Evolutionary conservation across 192 early-diverging fungal species (phyloP), one percentile per base, ranked within the genome.

Genomic region (Coemansia sp.): DNA sequence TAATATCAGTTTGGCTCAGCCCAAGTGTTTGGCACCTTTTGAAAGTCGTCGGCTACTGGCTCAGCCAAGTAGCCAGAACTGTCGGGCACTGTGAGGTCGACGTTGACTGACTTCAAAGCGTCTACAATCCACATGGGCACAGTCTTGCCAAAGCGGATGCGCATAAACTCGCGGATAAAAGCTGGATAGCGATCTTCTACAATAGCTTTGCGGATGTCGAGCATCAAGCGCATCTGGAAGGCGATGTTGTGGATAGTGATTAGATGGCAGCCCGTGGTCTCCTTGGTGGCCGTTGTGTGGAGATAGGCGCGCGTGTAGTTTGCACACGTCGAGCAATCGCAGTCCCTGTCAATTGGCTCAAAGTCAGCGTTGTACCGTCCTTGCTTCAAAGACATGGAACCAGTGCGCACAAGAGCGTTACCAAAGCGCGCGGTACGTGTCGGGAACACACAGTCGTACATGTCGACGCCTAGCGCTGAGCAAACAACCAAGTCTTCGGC

Each of bases 401-500:
- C 94, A 5, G 87, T 84, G 61, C 88, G 79, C 38, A 90, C 91
- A 48, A 95, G 80, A 11, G 94, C 94, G 74, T 92, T 92, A 21
- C 94, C 94, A 70, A 95, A 95, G 37, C 94, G 89, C 5, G 94
- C 94, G 21, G 94, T 95, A 46, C 94, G 87, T 3, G 94, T 95
- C 0, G 94, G 94, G 73, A 90, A 95, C 27, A 95, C 94, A 77
- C 94, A 95, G 70, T 95, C 94, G 74, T 90, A 95, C 92, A 94
- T 93, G 74, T 95, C 92, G 44, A 95, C 91, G 38, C 94, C 94
- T 68, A 95, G 77, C 37, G 94, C 92, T 27, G 88, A 87, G 85
- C 94, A 93, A 1, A 95, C 90, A 3, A 95, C 91, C 69, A 94
- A 71, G 75, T 95, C 92, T 62, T 91, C 91, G 6, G 92, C 90